Evolutionary conservation across 2,329 filamentous ascomycete species (phyloP).

Genomic region (Phialophora verrucosa): DNA sequence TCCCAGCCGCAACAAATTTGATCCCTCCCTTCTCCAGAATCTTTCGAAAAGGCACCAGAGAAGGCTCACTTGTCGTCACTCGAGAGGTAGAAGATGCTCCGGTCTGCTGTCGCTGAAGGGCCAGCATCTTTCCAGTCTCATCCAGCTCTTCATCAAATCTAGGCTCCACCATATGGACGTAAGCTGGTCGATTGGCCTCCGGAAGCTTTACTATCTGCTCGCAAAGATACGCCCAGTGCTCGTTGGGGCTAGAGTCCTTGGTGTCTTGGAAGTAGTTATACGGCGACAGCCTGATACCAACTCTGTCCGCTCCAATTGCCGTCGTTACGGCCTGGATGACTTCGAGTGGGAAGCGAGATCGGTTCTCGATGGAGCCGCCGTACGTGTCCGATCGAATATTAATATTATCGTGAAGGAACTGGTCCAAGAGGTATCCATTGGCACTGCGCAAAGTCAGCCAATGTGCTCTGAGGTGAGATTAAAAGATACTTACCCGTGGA

Average conservation of each 20-base stretch:
- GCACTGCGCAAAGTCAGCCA: slow-evolving; percentile 36
- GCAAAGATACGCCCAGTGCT: slow-evolving; percentile 55
- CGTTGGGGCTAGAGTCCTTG: slow-evolving; percentile 52
- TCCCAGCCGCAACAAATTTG: slow-evolving; percentile 54
- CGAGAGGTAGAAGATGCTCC: no score
- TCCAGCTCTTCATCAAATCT: slow-evolving; percentile 49
- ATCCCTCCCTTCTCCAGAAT: slow-evolving; percentile 50
- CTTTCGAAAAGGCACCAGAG: slow-evolving; percentile 50
- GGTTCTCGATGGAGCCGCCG: slow-evolving; percentile 48
- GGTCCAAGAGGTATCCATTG: slow-evolving; percentile 60
- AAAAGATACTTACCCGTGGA: slow-evolving; percentile 47
- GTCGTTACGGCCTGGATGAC: slow-evolving; percentile 56
- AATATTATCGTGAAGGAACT: slow-evolving; percentile 54
- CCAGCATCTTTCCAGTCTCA: slow-evolving; percentile 45
- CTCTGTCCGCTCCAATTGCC: slow-evolving; percentile 53
- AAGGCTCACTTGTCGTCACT: slow-evolving; percentile 33
- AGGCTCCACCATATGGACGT: slow-evolving; percentile 67
- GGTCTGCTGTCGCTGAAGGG: no score
- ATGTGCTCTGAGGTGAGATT: neutral
- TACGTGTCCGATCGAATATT: slow-evolving; percentile 58
- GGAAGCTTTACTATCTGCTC: slow-evolving; percentile 49
- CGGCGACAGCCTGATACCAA: slow-evolving; percentile 55
- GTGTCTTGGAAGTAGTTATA: slow-evolving; percentile 61
- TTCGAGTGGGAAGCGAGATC: slow-evolving; percentile 63
- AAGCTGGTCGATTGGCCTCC: slow-evolving; percentile 56